Evolutionary conservation across 306 rosid species (phyloP).

Genomic region (Luffa aegyptiaca): DNA sequence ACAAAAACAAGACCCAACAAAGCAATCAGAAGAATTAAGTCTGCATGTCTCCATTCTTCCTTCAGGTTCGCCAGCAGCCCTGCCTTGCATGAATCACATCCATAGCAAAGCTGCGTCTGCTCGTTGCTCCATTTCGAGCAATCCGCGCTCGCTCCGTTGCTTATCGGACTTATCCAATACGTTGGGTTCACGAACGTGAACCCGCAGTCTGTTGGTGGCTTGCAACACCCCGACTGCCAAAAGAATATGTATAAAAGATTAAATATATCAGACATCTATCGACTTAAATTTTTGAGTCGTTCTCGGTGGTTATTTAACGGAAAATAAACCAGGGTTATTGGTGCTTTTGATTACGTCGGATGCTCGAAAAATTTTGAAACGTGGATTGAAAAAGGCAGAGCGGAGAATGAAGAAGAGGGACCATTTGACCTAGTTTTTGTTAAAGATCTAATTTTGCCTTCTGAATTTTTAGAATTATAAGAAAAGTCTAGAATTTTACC

Average conservation of each 20-base stretch:
- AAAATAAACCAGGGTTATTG: too few species aligned
- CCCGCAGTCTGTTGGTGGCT: constrained; percentile 4
- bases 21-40: not conserved
- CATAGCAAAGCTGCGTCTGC: not conserved
- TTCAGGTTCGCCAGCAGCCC: not conserved
- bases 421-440: too few species aligned
- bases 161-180: constrained; percentile 3
- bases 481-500: constrained; percentile 27
- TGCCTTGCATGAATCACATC: constrained; percentile 2
- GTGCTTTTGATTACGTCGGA: too few species aligned
- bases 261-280: not conserved
- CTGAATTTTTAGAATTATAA: not conserved
- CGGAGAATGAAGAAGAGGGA: too few species aligned
- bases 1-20: not conserved
- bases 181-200: constrained; percentile 6
- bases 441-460: not conserved
- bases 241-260: not conserved
- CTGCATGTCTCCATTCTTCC: constrained; percentile 5
- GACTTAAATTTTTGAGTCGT: too few species aligned
- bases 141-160: not conserved
- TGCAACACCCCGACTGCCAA: not conserved
- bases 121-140: constrained; percentile 10
- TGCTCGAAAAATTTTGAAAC: too few species aligned
- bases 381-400: too few species aligned
- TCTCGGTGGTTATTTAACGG: too few species aligned